Percentiles rank a stretch among this genome's conserved stretches.
phyloP scores from a whole-genome alignment of 2,329 filamentous ascomycete genomes.

The Penicillium sp. region DNA sequence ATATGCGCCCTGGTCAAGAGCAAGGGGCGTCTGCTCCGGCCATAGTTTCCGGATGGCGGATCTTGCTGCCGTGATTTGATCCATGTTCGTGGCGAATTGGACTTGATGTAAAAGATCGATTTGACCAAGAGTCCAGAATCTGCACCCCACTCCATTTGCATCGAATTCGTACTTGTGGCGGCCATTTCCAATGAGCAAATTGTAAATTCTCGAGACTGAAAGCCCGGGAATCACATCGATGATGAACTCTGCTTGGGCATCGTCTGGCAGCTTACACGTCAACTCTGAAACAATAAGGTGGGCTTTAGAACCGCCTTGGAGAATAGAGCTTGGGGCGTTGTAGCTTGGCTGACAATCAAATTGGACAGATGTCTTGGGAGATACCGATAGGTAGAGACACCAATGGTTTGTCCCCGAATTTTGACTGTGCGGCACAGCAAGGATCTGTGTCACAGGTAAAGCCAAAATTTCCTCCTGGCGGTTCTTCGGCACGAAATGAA shows the following conservation, averaged over 20 bases:
- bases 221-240: slow-evolving; percentile 1
- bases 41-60: slow-evolving; percentile 13
- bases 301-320: too few species aligned
- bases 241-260: slow-evolving; percentile 6
- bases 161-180: slow-evolving; percentile 22
- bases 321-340: too few species aligned
- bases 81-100: not conserved
- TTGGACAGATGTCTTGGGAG: too few species aligned
- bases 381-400: too few species aligned
- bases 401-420: too few species aligned
- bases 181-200: slow-evolving; percentile 11
- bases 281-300: too few species aligned
- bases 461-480: too few species aligned
- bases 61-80: slow-evolving; percentile 11
- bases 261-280: too few species aligned
- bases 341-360: too few species aligned
- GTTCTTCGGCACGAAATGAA: too few species aligned
- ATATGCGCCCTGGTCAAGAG: slow-evolving; percentile 10
- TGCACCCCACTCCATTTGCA: slow-evolving; percentile 14
- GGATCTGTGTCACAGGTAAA: too few species aligned
- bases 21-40: slow-evolving; percentile 12
- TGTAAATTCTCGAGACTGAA: slow-evolving; percentile 4
- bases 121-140: slow-evolving; percentile 14
- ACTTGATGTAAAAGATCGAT: slow-evolving; percentile 12
- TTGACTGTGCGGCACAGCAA: too few species aligned